Base-by-base conservation (phyloP, 2,329 filamentous ascomycete species). In the Domatiomyces catenatus region DNA sequence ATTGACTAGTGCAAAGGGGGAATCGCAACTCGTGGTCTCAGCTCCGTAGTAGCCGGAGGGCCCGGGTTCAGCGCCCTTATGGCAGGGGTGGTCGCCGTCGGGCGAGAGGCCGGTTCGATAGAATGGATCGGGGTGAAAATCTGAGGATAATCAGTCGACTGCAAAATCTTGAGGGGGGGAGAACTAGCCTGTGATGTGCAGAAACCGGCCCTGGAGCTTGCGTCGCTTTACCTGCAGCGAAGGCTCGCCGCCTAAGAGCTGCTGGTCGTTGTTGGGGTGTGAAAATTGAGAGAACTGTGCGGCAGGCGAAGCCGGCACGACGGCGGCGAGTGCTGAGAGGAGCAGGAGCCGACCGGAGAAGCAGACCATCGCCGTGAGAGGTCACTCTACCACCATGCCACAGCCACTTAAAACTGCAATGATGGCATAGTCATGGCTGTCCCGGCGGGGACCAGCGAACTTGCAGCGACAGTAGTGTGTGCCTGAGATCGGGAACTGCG, bases 121-220 rank as follows among this genome's bases (percentile, higher is more conserved):
- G 67, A 86, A 85, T 44, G 79, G 78, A 66, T 98, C 92, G 46
- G 88, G 87, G 62, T 98, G 92, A 60, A 96, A 77, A 69, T 98
- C 92, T 94, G 59, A 49, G 47, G 50, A 55, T 28, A 51, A 48
- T 54, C 50, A 48, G 56, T 48, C 42, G 53, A 49, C 17, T 7
- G 20, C 42, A 44, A 48, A 36, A 43, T 39, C 22, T 28, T 19
- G 6, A 10, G 32, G 19, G 10, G 19, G 10, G 19, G 18, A 45
- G 32, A 49, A 32, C 17, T 52, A 71, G 90, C 86, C 88, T 68
- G 87, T 92, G 59, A 94, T 85, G 67, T 94, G 87, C 63, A 94
- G 74, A 70, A 94, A 94, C 64, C 78, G 79, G 57, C 87, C 87
- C 56, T 77, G 76, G 60, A 87, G 68, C 60, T 71, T 57, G 46